Percentiles rank a stretch among this genome's conserved stretches.
phyloP scores from a whole-genome alignment of 768 basidiomycete genomes.

The Tricholoma furcatifolium region DNA sequence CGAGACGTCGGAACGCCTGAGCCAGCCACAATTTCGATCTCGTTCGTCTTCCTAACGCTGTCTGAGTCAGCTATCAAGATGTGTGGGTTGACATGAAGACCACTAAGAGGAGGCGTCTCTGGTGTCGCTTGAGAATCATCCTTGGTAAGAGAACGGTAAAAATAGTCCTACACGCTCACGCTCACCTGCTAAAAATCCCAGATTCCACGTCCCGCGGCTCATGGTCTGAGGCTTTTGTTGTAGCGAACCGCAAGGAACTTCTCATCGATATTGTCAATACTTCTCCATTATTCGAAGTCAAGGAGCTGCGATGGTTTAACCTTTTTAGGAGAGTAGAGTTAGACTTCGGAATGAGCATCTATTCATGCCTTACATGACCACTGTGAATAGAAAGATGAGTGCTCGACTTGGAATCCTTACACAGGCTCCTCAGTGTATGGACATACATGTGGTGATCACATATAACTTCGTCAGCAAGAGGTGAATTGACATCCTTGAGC shows the following conservation, averaged over 20 bases:
- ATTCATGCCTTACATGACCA: neutral
- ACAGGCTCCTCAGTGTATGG: no score
- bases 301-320: neutral
- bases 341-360: neutral
- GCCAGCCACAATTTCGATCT: no score
- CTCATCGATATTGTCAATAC: neutral
- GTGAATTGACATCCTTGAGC: constrained; percentile 7
- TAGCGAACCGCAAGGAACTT: neutral
- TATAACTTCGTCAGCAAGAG: constrained; percentile 10
- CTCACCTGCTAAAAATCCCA: neutral
- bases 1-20: no score
- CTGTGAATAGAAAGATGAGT: neutral
- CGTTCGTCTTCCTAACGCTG: no score
- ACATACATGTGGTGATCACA: constrained; percentile 11
- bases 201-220: neutral
- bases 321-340: neutral
- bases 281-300: neutral
- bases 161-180: no score
- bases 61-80: no score
- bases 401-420: neutral
- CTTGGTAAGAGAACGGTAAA: no score
- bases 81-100: neutral
- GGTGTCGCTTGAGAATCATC: no score
- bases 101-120: no score
- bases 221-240: neutral